Percentiles rank a stretch among this genome's conserved stretches.
Evolutionary conservation across 2,329 filamentous ascomycete species (phyloP).

Genomic region (Colletotrichum lentis): DNA sequence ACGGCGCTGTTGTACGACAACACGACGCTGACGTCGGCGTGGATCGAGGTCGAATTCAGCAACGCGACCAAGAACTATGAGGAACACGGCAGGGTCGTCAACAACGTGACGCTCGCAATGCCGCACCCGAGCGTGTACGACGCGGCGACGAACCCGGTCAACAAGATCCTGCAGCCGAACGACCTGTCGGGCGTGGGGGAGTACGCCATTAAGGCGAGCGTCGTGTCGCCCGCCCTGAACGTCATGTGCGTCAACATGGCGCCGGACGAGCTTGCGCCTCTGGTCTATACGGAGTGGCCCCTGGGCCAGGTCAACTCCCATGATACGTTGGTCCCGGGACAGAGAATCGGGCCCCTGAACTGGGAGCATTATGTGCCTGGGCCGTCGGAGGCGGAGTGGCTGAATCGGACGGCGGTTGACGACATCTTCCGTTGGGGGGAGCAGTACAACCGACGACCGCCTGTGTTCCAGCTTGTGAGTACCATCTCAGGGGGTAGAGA

Average conservation of each 20-base stretch:
- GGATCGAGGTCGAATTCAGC: slow-evolving; percentile 67
- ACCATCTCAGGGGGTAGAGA: slow-evolving; percentile 25
- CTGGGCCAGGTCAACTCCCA: slow-evolving; percentile 44
- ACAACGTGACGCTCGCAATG: slow-evolving; percentile 81
- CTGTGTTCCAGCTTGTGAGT: slow-evolving; percentile 59
- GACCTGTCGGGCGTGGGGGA: slow-evolving; percentile 72
- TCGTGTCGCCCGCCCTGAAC: slow-evolving; percentile 75
- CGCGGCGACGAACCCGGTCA: slow-evolving; percentile 68
- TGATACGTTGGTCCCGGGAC: slow-evolving; percentile 45
- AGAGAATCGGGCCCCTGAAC: slow-evolving; percentile 47
- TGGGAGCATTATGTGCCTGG: slow-evolving; percentile 54
- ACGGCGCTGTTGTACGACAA: slow-evolving; percentile 75
- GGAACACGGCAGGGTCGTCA: slow-evolving; percentile 66
- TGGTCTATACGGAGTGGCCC: slow-evolving; percentile 72
- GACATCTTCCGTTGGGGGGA: slow-evolving; percentile 74
- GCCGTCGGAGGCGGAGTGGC: slow-evolving; percentile 48
- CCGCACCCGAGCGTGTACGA: slow-evolving; percentile 75
- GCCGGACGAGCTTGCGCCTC: slow-evolving; percentile 64
- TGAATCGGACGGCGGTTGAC: slow-evolving; percentile 70
- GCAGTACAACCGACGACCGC: slow-evolving; percentile 59
- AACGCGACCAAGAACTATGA: slow-evolving; percentile 62
- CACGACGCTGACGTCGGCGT: slow-evolving; percentile 73
- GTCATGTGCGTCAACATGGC: slow-evolving; percentile 76
- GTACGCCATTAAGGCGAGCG: slow-evolving; percentile 72
- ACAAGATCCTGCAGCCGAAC: slow-evolving; percentile 74